Percentiles rank a stretch among this genome's conserved stretches.
Evolutionary conservation across 176 grass and related monocot species (phyloP).

Genomic region (Eremochloa ophiuroides): DNA sequence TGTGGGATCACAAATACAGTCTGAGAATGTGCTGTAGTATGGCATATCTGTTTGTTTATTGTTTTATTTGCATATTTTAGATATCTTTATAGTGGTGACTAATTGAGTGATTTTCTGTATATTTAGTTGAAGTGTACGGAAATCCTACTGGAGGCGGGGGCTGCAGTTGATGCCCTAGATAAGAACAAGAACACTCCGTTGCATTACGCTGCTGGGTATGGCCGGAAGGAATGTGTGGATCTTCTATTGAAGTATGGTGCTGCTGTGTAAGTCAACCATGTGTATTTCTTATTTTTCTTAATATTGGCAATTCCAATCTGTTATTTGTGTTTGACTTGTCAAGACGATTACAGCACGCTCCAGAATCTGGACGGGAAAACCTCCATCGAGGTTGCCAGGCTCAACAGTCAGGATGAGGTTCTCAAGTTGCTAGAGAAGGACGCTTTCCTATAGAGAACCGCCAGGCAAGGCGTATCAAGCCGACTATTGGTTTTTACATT

Average conservation of each 20-base stretch:
- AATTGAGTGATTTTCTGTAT: not conserved
- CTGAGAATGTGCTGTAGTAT: not conserved
- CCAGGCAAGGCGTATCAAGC: not conserved
- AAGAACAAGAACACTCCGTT: slow-evolving; percentile 89
- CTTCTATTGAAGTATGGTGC: slow-evolving; percentile 75
- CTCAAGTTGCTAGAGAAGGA: slow-evolving; percentile 88
- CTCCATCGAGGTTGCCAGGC: slow-evolving; percentile 73
- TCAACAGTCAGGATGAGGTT: slow-evolving; percentile 81
- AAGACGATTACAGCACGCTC: slow-evolving; percentile 48
- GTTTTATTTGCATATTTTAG: slow-evolving; percentile 11
- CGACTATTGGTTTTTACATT: slow-evolving; percentile 6
- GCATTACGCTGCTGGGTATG: slow-evolving; percentile 87
- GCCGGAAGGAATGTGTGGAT: slow-evolving; percentile 77
- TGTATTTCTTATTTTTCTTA: not conserved
- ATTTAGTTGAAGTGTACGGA: slow-evolving; percentile 63
- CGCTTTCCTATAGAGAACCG: slow-evolving; percentile 61
- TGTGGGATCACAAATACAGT: not conserved
- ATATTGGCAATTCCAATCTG: not conserved
- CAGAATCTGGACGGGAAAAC: slow-evolving; percentile 88
- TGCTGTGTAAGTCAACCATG: slow-evolving; percentile 65
- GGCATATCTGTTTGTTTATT: not conserved
- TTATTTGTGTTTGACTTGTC: not conserved
- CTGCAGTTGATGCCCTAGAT: slow-evolving; percentile 68
- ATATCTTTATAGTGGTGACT: not conserved
- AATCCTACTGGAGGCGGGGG: slow-evolving; percentile 68